A percentile compares a stretch with the other conserved stretches of the same genome.
phyloP scores from a whole-genome alignment of 2,329 filamentous ascomycete species.

The Hymenoscyphus fraxineus region DNA sequence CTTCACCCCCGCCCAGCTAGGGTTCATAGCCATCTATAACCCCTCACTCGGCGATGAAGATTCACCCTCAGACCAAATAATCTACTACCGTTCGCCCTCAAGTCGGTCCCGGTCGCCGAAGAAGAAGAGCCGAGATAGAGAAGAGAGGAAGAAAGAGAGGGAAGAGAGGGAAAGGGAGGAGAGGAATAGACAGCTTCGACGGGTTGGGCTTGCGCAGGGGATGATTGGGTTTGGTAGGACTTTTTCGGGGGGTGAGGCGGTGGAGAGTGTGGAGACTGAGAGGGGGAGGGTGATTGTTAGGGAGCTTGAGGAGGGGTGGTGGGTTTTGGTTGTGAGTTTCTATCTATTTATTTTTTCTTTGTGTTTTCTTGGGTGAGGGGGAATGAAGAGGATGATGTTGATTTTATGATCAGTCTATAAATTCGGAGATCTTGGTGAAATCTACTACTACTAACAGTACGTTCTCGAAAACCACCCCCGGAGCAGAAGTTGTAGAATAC shows the following conservation, averaged over 20 bases:
- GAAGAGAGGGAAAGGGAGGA: slow-evolving; percentile 51
- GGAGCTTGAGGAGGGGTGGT: slow-evolving; percentile 89
- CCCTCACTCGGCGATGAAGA: slow-evolving; percentile 68
- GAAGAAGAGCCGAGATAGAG: slow-evolving; percentile 5
- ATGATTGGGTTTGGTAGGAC: slow-evolving; percentile 91
- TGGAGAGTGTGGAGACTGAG: slow-evolving; percentile 88
- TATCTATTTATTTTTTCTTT: slow-evolving; percentile 13
- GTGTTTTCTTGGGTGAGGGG: background rate
- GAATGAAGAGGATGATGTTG: background rate
- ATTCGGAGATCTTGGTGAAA: slow-evolving; percentile 59
- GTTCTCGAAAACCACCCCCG: no score
- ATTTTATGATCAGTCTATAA: slow-evolving; percentile 60
- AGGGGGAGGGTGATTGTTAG: slow-evolving; percentile 79
- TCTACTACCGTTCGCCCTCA: slow-evolving; percentile 66
- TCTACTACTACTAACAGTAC: background rate
- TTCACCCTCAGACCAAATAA: slow-evolving; percentile 72
- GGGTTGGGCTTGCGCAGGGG: slow-evolving; percentile 93
- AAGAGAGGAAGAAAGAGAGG: slow-evolving; percentile 14
- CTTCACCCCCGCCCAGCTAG: slow-evolving; percentile 72
- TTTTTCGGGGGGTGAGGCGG: slow-evolving; percentile 72
- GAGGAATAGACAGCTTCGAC: slow-evolving; percentile 80
- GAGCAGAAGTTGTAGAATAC: slow-evolving; percentile 59
- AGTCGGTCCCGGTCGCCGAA: slow-evolving; percentile 13
- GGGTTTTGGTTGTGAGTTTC: slow-evolving; percentile 83
- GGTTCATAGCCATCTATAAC: slow-evolving; percentile 93